Percentiles rank a stretch among this genome's conserved stretches.
Conservation (phyloP, 306 rosid species). For the Hylodesmum podocarpum region DNA sequence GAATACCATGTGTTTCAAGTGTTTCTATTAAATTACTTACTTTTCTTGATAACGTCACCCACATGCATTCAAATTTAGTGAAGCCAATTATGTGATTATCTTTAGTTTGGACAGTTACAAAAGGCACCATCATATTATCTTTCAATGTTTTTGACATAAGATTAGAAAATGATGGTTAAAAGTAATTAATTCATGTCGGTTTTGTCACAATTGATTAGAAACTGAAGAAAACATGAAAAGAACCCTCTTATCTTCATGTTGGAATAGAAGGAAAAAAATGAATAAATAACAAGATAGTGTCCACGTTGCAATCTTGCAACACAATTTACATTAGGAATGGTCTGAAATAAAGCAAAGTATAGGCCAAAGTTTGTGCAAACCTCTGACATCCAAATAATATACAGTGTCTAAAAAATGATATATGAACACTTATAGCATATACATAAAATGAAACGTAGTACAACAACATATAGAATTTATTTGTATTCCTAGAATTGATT, state of each 20-base stretch:
- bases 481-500: constrained; percentile 14
- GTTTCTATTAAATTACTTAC: not conserved
- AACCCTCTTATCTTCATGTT: not conserved
- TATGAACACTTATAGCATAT: not conserved
- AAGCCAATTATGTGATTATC: not conserved
- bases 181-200: not conserved
- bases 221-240: not conserved
- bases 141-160: not conserved
- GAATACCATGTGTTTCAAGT: not conserved
- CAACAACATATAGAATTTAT: not conserved
- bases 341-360: not conserved
- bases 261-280: not conserved
- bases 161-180: not conserved
- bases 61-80: not conserved
- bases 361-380: not conserved
- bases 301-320: not conserved
- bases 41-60: not conserved
- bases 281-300: not conserved
- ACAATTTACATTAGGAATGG: not conserved
- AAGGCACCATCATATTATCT: not conserved
- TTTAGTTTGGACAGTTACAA: not conserved
- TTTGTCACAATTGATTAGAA: not conserved
- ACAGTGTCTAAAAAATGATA: not conserved
- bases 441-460: not conserved
- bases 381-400: not conserved